A percentile compares a stretch with the other conserved stretches of the same genome.
Evolutionary conservation across 2,329 filamentous ascomycete genomes (phyloP).

Genomic region (Ceratocystis cubensis): DNA sequence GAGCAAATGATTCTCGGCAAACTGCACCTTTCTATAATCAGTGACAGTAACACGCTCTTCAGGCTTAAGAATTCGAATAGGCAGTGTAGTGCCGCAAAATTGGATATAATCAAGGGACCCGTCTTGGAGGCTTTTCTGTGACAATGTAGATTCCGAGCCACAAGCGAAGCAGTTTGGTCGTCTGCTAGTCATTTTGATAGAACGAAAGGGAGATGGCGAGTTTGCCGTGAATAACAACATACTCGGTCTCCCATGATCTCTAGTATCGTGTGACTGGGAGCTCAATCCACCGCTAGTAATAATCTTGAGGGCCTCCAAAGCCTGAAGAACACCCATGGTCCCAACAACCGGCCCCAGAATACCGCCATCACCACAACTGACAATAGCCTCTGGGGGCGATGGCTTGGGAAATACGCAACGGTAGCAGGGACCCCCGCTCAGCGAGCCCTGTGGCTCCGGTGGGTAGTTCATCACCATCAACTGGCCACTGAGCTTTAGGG

Average conservation of each 20-base stretch:
- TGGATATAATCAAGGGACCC: slow-evolving; percentile 69
- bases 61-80: slow-evolving; percentile 42
- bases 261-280: not conserved
- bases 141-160: slow-evolving; percentile 48
- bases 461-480: slow-evolving; percentile 80
- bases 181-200: slow-evolving; percentile 58
- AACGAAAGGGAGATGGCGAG: slow-evolving; percentile 48
- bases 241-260: slow-evolving; percentile 21
- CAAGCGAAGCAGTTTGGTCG: slow-evolving; percentile 66
- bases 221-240: slow-evolving; percentile 40
- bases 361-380: slow-evolving; percentile 83
- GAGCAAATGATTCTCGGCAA: slow-evolving; percentile 39
- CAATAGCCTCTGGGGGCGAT: slow-evolving; percentile 67
- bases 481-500: slow-evolving; percentile 78
- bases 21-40: slow-evolving; percentile 37
- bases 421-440: slow-evolving; percentile 69
- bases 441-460: slow-evolving; percentile 43
- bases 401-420: slow-evolving; percentile 83
- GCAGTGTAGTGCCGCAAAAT: slow-evolving; percentile 59
- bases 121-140: slow-evolving; percentile 45
- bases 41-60: slow-evolving; percentile 56
- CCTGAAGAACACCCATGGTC: slow-evolving; percentile 84
- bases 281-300: slow-evolving; percentile 37
- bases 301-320: slow-evolving; percentile 78
- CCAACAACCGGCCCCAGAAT: slow-evolving; percentile 89